Evolutionary conservation across 1,284 basidiomycete species (phyloP), one percentile per base, ranked within the genome.

Genomic region (Vanrija sp.): DNA sequence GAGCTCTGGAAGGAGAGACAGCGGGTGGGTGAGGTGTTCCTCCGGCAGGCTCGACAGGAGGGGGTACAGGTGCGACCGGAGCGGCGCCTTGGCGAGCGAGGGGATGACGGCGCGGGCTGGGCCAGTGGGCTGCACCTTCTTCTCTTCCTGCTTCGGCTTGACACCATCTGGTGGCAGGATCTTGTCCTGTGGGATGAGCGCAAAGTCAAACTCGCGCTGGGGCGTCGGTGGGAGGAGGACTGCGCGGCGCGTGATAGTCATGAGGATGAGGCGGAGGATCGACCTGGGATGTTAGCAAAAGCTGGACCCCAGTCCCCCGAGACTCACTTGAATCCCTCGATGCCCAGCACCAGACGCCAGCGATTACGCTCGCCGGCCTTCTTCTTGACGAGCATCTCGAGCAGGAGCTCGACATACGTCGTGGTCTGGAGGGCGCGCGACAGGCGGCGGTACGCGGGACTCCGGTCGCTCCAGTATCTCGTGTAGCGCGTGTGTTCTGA

Each of bases 331-430:
- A 90, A 70, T 22, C 80, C 68, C 73, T 95, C 91, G 20, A 94
- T 76, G 35, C 85, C 60, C 36, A 91, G 70, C 41, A 95, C 81
- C 25, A 83, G 81, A 59, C 84, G 80, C 89, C 88, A 91, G 59
- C 75, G 81, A 78, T 61, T 75, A 78, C 70, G 81, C 79, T 65
- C 78, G 60, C 37, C 85, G 4, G 51, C 49, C 31, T 67, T 83
- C 10, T 84, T 80, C 66, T 83, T 87, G 63, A 88, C 77, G n/a
- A 83, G 78, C 91, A 95, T 95, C 76, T 95, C 91, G 42, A 90
- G 78, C 38, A 95, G 76, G 37, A 95, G 81, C 73, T 94, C 85
- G 15, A 86, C 81, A 71, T 86, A 91, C 38, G 83, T 83, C 54
- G 91, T 79, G 24, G 90, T 78, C 65, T 88, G 85, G 4, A 94